A percentile compares a stretch with the other conserved stretches of the same genome.
Conservation (phyloP, 257 asterid species). For the Solanum phureja region DNA sequence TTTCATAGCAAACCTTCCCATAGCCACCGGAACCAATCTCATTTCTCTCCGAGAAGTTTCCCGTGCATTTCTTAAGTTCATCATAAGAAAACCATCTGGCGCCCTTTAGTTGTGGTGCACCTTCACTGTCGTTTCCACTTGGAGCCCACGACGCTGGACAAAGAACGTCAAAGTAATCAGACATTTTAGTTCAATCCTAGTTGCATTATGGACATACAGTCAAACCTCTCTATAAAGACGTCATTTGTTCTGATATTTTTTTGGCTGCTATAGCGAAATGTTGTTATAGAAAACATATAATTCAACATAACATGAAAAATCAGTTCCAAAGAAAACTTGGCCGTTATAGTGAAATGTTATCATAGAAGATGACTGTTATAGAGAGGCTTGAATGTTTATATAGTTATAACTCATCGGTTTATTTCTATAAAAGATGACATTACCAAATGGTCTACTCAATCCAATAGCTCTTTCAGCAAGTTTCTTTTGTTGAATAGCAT, state of each 20-base stretch:
- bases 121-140: conserved; percentile 76
- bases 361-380: not conserved
- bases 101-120: conserved; percentile 95
- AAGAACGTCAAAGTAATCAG: conserved; percentile 5
- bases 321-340: not conserved
- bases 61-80: conserved; percentile 78
- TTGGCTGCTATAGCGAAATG: not conserved
- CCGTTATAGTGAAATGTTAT: not conserved
- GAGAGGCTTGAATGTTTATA: not conserved
- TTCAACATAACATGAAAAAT: not conserved
- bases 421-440: not conserved
- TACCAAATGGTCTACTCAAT: conserved; percentile 83
- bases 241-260: not conserved
- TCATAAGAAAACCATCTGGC: conserved; percentile 92
- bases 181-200: not conserved
- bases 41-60: conserved; percentile 63
- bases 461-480: conserved; percentile 87
- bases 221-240: not conserved
- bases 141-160: conserved; percentile 80
- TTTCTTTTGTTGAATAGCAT: conserved; percentile 64
- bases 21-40: conserved; percentile 96
- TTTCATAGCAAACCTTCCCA: conserved; percentile 51
- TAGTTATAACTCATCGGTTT: not conserved
- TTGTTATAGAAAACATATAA: not conserved
- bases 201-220: not conserved